phyloP scores from a whole-genome alignment of 164 flowering plant genomes.

The Sextonia rubra region DNA sequence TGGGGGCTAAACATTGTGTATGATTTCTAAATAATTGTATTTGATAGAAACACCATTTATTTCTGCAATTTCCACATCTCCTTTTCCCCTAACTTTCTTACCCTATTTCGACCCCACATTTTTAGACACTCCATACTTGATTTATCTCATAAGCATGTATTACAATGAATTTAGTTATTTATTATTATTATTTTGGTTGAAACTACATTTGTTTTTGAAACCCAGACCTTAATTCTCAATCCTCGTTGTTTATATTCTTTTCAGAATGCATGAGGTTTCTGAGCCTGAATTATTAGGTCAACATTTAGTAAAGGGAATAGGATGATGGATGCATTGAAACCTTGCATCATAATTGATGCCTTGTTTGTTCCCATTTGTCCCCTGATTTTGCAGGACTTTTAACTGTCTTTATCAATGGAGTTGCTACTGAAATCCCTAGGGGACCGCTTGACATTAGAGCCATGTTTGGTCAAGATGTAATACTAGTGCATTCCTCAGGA shows the following conservation, averaged over 20 bases:
- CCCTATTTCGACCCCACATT: neutral
- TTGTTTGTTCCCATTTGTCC: neutral
- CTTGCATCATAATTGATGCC: neutral
- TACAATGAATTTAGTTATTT: neutral
- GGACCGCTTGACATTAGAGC: constrained; percentile 68
- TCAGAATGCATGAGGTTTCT: neutral
- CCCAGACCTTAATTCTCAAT: too few relatives aligned
- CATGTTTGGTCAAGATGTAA: constrained; percentile 64
- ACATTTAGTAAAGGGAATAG: neutral
- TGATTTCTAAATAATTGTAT: neutral
- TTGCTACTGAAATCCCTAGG: constrained; percentile 61
- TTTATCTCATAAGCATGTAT: neutral
- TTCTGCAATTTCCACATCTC: neutral
- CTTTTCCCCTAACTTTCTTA: neutral
- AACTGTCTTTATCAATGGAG: constrained; percentile 81
- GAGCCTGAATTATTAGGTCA: neutral
- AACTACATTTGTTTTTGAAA: neutral
- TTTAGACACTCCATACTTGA: neutral
- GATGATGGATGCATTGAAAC: neutral
- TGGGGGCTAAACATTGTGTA: neutral
- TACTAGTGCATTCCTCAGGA: constrained; percentile 81
- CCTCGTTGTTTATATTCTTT: neutral
- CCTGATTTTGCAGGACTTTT: constrained; percentile 39
- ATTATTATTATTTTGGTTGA: neutral
- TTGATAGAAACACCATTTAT: neutral